Base-by-base conservation (phyloP, 208 protist species). In the Willaertia magna region DNA sequence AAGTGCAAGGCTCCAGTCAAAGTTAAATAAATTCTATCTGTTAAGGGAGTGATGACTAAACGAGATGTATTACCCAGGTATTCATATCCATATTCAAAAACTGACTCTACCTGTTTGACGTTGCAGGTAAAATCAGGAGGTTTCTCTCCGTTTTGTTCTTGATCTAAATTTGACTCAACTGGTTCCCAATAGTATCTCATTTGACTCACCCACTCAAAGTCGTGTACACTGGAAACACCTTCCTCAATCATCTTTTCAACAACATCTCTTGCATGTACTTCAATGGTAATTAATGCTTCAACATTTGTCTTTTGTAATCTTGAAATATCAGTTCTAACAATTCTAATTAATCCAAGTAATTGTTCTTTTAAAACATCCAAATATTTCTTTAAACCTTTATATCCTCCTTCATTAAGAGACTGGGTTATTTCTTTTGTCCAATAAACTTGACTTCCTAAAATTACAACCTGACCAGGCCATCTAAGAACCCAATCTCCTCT, bases 121-220 rank as follows among this genome's bases (percentile, higher is more conserved):
- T 95, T 91, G 89, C 94, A 96, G 4, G 22, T 47, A 34, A 92
- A 86, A 78, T 89, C 87, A 9, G 46, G 7, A 11, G 43, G 16
- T 34, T 18, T 42, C 85, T 91, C 74, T 81, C n/a, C 78, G 22
- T 34, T 79, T 16, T 93, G 92, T 74, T 94, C 87, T 85, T 90
- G 95, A 88, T 90, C n/a, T n/a, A n/a, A n/a, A n/a, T n/a, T n/a
- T 11, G 83, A 95, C 86, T 91, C 86, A 85, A 96, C 92, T 42
- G 79, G 85, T 81, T 98, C 95, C 90, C 97, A 98, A 92, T 98
- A 98, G 87, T 98, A 98, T 49, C 97, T 93, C 59, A 98, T 90
- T 89, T 99, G 97, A 85, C 93, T 96, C 74, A 98, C 96, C 97
- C 97, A 99, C 84, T 98, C 96, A 89, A 99, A 98, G 42, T 95